Conservation (phyloP, 352 stramenopile species). For the Plasmopara viticola region DNA sequence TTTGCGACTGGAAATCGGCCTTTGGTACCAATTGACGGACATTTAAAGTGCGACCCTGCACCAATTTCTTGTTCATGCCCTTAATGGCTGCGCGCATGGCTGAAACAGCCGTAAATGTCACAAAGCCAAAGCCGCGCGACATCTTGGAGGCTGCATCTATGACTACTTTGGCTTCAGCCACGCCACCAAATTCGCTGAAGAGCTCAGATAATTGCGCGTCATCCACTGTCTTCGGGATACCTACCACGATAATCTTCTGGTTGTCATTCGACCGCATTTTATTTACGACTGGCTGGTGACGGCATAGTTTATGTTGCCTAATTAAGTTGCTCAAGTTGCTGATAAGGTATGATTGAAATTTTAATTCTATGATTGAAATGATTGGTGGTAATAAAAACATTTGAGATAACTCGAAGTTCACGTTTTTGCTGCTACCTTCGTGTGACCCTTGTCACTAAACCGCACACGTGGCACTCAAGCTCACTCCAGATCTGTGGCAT, state of each 20-base stretch:
- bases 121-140: conserved; percentile 77
- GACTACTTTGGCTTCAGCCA: conserved; percentile 73
- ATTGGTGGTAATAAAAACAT: too few relatives aligned
- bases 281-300: background rate
- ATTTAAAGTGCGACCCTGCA: conserved; percentile 68
- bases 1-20: conserved; percentile 53
- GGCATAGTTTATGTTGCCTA: background rate
- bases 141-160: conserved; percentile 46
- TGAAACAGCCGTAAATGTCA: conserved; percentile 68
- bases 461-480: conserved; percentile 15
- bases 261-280: conserved; percentile 68
- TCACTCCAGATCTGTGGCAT: conserved; percentile 6
- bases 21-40: conserved; percentile 70
- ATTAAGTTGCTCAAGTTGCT: background rate
- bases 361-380: too few relatives aligned
- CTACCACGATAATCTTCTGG: conserved; percentile 82
- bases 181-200: conserved; percentile 64
- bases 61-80: conserved; percentile 65
- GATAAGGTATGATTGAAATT: too few relatives aligned
- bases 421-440: background rate
- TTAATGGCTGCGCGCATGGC: conserved; percentile 70
- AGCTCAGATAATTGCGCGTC: conserved; percentile 59
- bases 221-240: conserved; percentile 69
- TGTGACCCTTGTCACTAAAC: background rate
- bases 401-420: background rate